Base-by-base conservation (phyloP, 176 grass and related monocot species). In the Oryza rufipogon region DNA sequence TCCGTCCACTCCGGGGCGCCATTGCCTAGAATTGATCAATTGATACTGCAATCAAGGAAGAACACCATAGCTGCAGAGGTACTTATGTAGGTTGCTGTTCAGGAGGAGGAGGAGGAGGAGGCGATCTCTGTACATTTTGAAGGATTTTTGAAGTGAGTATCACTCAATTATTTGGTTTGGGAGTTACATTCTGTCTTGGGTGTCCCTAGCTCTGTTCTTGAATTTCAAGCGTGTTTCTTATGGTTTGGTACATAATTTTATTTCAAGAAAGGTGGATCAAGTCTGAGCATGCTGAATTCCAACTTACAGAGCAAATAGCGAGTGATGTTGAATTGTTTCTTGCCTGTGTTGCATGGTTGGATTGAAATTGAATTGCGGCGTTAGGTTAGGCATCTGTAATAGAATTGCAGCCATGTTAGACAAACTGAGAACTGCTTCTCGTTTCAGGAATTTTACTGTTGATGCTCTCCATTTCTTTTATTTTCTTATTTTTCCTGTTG, bases 111-210 rank as follows among this genome's bases (percentile, higher is more conserved):
- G 54, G 74, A 33, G 70, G 60, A 74, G 74, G 26, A 77, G 51
- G 64, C 20, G 63, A 22, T 13, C 11, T 13, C 7, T 28, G 80
- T 13, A 6, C n/a, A 9, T 39, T 39, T 65, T 9, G 64, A 20
- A 74, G 64, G 48, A 80, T 73, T 73, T 78, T 78, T 16, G 16
- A 83, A 68, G 87, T 85, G 88, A 85, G 83, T 77, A 1, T 44
- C 75, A 2, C 11, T 89, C 64, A 14, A 14, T 52, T 6, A n/a
- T 44, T 0, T 16, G 3, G 11, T 7, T 56, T 16, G 66, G 20
- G 28, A 39, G 51, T 39, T 16, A 1, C 10, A 1, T 4, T 71
- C 2, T 30, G 20, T 49, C 4, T 64, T 51, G 16, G 28, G 7
- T 42, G 41, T 44, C 61, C 42, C n/a, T 36, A 63, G 20, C n/a